Percentiles rank a stretch among this genome's conserved stretches.
phyloP scores from a whole-genome alignment of 345 rosid genomes.

The Ricinus communis region DNA sequence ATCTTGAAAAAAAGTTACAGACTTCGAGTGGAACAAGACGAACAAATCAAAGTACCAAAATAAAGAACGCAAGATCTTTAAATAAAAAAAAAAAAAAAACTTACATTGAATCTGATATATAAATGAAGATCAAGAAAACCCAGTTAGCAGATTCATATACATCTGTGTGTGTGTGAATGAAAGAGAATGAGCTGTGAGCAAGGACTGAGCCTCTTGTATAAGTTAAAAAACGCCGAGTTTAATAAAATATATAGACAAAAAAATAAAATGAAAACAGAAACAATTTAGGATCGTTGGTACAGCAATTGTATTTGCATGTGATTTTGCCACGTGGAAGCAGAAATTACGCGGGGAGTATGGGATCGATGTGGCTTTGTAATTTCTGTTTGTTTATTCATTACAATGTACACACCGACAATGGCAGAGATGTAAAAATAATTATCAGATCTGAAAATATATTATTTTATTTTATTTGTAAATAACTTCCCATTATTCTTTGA shows the following conservation, averaged over 20 bases:
- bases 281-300: neutral
- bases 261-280: no score
- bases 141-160: neutral
- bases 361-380: neutral
- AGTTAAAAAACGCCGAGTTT: neutral
- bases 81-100: neutral
- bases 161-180: neutral
- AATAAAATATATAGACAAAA: neutral
- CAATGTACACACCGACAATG: slow-evolving; percentile 46
- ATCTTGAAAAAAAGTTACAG: slow-evolving; percentile 18
- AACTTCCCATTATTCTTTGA: no score
- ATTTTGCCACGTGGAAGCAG: slow-evolving; percentile 19
- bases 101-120: slow-evolving; percentile 5
- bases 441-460: neutral
- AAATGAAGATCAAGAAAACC: neutral
- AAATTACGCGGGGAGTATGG: neutral
- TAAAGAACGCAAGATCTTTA: neutral
- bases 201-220: neutral
- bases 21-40: neutral
- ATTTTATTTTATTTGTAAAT: no score
- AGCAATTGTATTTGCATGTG: neutral
- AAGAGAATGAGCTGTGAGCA: no score
- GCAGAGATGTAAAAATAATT: slow-evolving; percentile 28
- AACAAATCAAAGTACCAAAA: neutral
- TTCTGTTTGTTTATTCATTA: neutral